Base-by-base conservation (phyloP, 2,329 filamentous ascomycete species). In the Coleophoma crateriformis region DNA sequence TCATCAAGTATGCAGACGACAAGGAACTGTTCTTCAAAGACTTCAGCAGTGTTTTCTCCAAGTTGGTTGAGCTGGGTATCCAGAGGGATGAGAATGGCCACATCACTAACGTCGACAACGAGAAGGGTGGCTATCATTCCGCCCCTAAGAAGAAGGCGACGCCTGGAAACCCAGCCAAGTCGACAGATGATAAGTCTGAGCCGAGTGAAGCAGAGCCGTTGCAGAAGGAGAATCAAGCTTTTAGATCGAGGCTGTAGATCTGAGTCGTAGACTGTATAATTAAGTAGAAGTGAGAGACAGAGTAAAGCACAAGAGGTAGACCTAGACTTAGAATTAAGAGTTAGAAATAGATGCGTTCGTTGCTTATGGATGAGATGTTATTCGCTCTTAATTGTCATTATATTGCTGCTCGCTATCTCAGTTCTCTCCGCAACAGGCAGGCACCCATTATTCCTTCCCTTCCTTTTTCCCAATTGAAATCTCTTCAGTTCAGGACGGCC, bases 1-100 rank as follows among this genome's bases (percentile, higher is more conserved):
- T 84, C 12, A 69, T 80, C 62, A 60, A 69, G 52, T 85, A 84
- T 59, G 79, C 80, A 4, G 67, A 73, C 45, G 79, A 85, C 58
- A 82, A 82, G 64, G 79, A 83, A 0, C 53, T 73, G 41, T 84
- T 85, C 68, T 85, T 82, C 58, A 71, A 71, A 42, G 74, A 84
- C 60, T 85, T 85, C 58, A 61, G 72, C 13, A 72, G 71, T 50
- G 81, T 73, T 1, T 84, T 84, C 62, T 73, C 70, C 11, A 83
- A 83, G 66, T 58, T 85, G 62, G 59, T 84, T 46, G 81, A 84
- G 65, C 63, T 85, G 54, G 81, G 81, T 0, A 81, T 85, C 50
- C 58, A 65, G 45, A 70, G 81, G 38, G 80, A 84, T 58, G 73
- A 61, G 10, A 61, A 69, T 7, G 81, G 78, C 0, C 69, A 62